These are phyloP conservation scores for Paecilomyces sp. DNA, from an alignment of 2,329 filamentous ascomycete genomes.

Conservation along the genomic window DNA sequence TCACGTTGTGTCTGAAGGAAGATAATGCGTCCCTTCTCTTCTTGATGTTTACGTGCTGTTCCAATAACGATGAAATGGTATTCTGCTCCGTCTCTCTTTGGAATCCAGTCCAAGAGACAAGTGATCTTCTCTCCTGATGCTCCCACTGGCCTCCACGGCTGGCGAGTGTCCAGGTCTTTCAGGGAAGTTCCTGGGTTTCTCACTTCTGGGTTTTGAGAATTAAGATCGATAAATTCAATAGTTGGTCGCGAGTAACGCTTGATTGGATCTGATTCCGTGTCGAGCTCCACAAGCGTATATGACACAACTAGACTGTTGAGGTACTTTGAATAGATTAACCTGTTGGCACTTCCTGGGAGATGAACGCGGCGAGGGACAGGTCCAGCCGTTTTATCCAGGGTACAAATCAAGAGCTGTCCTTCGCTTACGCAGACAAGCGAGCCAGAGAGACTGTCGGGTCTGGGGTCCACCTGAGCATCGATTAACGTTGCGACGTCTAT, in stretches of 20 bases:
- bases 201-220: conserved; percentile 18
- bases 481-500: conserved; percentile 30
- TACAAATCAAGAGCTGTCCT: conserved; percentile 41
- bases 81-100: conserved; percentile 23
- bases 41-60: conserved; percentile 24
- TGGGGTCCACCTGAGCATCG: conserved; percentile 13
- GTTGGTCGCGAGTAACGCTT: conserved; percentile 24
- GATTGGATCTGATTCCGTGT: conserved; percentile 19
- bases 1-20: conserved; percentile 28
- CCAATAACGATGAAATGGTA: conserved; percentile 36
- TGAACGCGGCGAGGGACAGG: conserved; percentile 34
- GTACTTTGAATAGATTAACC: conserved; percentile 38
- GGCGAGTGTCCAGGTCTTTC: conserved; percentile 2
- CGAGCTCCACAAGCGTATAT: conserved; percentile 25
- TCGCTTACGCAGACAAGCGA: conserved; percentile 44
- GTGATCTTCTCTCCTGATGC: conserved; percentile 34
- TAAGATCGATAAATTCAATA: conserved; percentile 33
- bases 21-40: conserved; percentile 28
- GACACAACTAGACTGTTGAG: conserved; percentile 45
- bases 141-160: conserved; percentile 21
- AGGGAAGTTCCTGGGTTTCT: conserved; percentile 3
- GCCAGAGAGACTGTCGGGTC: conserved; percentile 24
- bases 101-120: conserved; percentile 35
- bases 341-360: conserved; percentile 35
- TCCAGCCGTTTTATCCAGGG: conserved; percentile 35